phyloP scores from a whole-genome alignment of 345 rosid species.

The Moricandia moricandioides region DNA sequence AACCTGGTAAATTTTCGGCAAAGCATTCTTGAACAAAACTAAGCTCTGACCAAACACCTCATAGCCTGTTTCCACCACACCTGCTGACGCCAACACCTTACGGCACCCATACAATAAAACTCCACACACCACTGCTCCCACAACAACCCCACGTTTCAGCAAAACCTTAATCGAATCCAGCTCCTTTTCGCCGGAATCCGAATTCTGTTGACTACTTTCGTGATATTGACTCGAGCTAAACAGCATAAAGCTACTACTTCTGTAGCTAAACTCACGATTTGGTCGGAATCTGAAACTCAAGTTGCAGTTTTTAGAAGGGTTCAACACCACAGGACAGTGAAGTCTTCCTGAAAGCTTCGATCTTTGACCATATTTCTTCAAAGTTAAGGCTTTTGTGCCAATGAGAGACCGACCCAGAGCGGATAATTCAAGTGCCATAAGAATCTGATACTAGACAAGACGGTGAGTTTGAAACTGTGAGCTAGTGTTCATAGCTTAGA shows the following conservation, averaged over 20 bases:
- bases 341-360: conserved; percentile 19
- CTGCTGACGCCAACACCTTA: conserved; percentile 59
- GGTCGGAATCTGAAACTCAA: background rate
- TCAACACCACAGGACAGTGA: background rate
- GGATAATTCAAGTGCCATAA: conserved; percentile 44
- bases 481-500: conserved; percentile 26
- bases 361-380: background rate
- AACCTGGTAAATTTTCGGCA: conserved; percentile 64
- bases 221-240: background rate
- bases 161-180: conserved; percentile 38
- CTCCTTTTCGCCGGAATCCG: background rate
- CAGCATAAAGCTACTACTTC: conserved; percentile 12
- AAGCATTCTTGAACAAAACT: conserved; percentile 50
- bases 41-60: conserved; percentile 54
- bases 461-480: conserved; percentile 14
- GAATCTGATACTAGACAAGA: background rate
- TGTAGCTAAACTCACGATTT: conserved; percentile 5
- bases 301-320: background rate
- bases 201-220: conserved; percentile 9
- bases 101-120: conserved; percentile 47
- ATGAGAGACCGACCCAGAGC: conserved; percentile 37
- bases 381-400: background rate
- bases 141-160: conserved; percentile 44
- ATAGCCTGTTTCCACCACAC: conserved; percentile 38
- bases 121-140: conserved; percentile 59